These are phyloP conservation scores for Melampsora larici-populina DNA, from an alignment of 1,284 basidiomycete species.

Conservation along the genomic window DNA sequence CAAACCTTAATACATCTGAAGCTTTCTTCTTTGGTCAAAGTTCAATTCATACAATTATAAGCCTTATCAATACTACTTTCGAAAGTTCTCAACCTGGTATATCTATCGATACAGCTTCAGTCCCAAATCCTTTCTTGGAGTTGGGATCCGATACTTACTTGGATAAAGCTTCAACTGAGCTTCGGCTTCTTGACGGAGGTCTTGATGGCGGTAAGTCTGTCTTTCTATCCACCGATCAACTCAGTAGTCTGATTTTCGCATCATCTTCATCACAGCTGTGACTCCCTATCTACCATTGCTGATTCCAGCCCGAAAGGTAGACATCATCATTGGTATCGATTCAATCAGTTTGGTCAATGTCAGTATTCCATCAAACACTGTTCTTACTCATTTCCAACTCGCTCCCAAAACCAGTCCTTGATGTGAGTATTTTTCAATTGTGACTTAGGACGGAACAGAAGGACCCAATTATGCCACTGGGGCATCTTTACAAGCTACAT, in stretches of 20 bases:
- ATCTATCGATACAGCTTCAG: constrained; percentile 39
- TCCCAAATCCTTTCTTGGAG: constrained; percentile 39
- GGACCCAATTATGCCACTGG: constrained; percentile 22
- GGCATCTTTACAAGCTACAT: constrained; percentile 26
- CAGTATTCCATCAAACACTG: background rate
- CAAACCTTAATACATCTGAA: constrained; percentile 19
- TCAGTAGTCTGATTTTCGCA: background rate
- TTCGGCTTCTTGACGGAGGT: constrained; percentile 36
- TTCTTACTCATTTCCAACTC: too few relatives aligned
- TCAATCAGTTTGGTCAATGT: constrained; percentile 25
- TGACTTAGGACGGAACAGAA: background rate
- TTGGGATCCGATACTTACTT: constrained; percentile 9
- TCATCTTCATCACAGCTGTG: constrained; percentile 6
- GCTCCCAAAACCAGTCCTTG: background rate
- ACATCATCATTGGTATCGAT: constrained; percentile 36
- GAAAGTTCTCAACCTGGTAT: constrained; percentile 12
- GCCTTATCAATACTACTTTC: constrained; percentile 19
- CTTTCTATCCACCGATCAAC: background rate
- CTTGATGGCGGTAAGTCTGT: constrained; percentile 22
- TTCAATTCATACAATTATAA: background rate
- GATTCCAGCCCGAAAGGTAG: constrained; percentile 25
- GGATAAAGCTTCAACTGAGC: constrained; percentile 12
- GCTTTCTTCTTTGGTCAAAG: constrained; percentile 23
- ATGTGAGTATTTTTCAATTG: background rate
- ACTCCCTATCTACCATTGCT: constrained; percentile 39